phyloP scores from a whole-genome alignment of 495 filamentous ascomycete species.

The Oidiodendron maius region DNA sequence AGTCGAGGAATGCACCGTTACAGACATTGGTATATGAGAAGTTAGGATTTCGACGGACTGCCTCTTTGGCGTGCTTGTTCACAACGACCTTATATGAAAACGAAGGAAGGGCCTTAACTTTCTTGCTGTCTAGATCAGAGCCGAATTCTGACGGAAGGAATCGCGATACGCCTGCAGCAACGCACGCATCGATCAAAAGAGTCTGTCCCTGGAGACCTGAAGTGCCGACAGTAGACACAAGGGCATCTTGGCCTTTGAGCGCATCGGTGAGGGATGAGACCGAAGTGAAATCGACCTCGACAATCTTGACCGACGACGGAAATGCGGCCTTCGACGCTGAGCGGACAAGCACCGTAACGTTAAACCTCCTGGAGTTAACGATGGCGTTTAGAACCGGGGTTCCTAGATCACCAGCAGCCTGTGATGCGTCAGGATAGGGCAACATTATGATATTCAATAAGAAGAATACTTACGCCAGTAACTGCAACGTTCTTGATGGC shows the following conservation, averaged over 20 bases:
- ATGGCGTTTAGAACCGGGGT: slow-evolving; percentile 48
- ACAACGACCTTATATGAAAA: slow-evolving; percentile 37
- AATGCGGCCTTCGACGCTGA: slow-evolving; percentile 31
- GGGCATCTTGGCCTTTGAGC: slow-evolving; percentile 49
- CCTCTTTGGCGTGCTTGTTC: slow-evolving; percentile 33
- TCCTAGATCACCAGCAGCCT: slow-evolving; percentile 48
- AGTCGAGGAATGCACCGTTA: slow-evolving; percentile 42
- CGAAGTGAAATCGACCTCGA: slow-evolving; percentile 49
- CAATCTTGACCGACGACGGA: slow-evolving; percentile 31
- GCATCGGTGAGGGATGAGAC: slow-evolving; percentile 41
- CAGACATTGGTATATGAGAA: slow-evolving; percentile 39
- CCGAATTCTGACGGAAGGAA: slow-evolving; percentile 65
- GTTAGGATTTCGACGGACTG: slow-evolving; percentile 8
- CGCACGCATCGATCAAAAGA: slow-evolving; percentile 51
- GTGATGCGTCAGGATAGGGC: background rate
- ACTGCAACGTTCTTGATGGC: slow-evolving; percentile 46
- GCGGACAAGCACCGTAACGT: slow-evolving; percentile 54
- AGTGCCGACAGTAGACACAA: slow-evolving; percentile 45
- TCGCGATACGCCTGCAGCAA: slow-evolving; percentile 51
- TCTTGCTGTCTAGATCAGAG: slow-evolving; percentile 29
- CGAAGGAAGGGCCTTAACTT: slow-evolving; percentile 29
- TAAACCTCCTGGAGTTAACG: slow-evolving; percentile 42
- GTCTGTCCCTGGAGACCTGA: slow-evolving; percentile 32
- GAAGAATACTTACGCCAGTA: slow-evolving; percentile 37
- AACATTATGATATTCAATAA: background rate